Evolutionary conservation across 139 green algal species (phyloP), one percentile per base, ranked within the genome.

Genomic region (Chlamydomonas sp.): DNA sequence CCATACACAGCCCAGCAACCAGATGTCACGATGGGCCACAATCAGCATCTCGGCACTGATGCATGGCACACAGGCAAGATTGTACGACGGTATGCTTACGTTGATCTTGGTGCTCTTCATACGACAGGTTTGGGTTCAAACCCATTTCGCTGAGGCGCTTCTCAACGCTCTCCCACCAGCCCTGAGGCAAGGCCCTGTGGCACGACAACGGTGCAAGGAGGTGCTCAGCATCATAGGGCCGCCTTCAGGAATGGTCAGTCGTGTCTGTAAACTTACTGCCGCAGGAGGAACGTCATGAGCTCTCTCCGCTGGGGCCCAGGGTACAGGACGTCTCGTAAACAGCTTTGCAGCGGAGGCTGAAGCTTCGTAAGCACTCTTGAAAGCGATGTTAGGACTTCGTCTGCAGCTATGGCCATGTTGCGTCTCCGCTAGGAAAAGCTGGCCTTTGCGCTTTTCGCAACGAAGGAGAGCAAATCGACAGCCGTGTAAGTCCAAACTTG

Each of bases 251-350:
- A 71, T 2, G 60, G 71, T 18, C 71, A 18, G 6, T 80, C 60
- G n/a, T 80, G 31, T 61, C 82, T 86, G 71, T 4, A 5, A 58
- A 58, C 73, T 18, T 60, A 87, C 83, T 75, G 80, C 6, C 75
- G 8, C 1, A 87, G 83, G 7, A 87, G 83, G 18, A 76, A 75
- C 2, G 10, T 75, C 1, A 87, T 81, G 16, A 87, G 68, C 4
- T 14, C 15, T 3, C 73, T 63, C 2, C 83, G 72, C 62, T 87
- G 73, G 4, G 72, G 62, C 2, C 83, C 83, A 9, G 73, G 72
- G 6, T 81, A 76, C 7, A 80, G 57, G 2, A 79, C 63, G 4
- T 72, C 73, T 2, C 5, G 57, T 8, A 31, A 49, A 74, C 63
- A 87, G 83, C 61, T 81, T 62, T 1, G 62, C 31, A 86, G 61